These are phyloP conservation scores for Rhytidiadelphus loreus DNA, from an alignment of 225 moss, liverwort and hornwort genomes.

Conservation along the genomic window DNA sequence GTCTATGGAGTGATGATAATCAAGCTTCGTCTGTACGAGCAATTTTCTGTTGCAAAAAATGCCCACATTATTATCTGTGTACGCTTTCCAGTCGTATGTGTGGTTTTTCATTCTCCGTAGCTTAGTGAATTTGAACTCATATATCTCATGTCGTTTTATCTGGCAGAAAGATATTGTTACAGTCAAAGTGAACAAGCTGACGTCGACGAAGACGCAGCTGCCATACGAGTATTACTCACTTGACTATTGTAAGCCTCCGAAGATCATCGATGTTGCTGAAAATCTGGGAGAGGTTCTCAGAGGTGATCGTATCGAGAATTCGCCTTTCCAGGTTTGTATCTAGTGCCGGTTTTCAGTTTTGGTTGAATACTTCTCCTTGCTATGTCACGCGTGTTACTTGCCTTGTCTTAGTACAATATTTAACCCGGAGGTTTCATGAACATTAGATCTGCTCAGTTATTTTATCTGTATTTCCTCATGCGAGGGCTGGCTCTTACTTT, in stretches of 20 bases:
- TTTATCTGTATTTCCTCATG: neutral
- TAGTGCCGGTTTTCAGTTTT: neutral
- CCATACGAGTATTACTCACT: constrained; percentile 91
- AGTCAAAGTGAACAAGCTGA: constrained; percentile 96
- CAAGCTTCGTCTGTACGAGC: neutral
- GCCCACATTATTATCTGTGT: neutral
- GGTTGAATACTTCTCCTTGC: neutral
- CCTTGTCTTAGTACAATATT: neutral
- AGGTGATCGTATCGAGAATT: constrained; percentile 96
- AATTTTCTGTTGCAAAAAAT: neutral
- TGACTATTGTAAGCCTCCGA: constrained; percentile 61
- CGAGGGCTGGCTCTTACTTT: neutral
- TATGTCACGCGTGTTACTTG: neutral
- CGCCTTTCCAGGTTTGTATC: constrained; percentile 49
- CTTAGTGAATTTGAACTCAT: neutral
- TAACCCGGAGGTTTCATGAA: neutral
- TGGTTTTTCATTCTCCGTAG: neutral
- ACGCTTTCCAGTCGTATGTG: neutral
- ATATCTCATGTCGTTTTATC: neutral
- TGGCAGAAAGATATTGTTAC: constrained; percentile 34
- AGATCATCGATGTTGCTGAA: constrained; percentile 58
- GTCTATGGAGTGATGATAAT: neutral
- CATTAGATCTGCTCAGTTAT: neutral
- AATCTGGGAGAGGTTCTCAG: constrained; percentile 94
- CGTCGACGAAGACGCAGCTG: constrained; percentile 79